Percentiles rank a stretch among this genome's conserved stretches.
Conservation (phyloP, 139 green algal genomes). For the Auxenochlorella protothecoides region DNA sequence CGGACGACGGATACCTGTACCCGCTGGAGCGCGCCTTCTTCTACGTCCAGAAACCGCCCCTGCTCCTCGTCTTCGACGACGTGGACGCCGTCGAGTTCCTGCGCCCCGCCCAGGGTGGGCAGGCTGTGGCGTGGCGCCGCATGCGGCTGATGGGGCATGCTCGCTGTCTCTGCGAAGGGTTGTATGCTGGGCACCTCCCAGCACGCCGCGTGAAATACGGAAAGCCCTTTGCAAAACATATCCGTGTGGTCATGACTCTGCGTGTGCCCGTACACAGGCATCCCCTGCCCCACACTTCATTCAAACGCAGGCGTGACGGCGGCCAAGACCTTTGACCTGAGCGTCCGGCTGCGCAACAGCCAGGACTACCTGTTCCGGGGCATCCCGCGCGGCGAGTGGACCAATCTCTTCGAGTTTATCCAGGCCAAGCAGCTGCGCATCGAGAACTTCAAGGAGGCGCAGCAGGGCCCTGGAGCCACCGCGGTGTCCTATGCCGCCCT, state of each 20-base stretch:
- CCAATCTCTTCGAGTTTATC: conserved; percentile 88
- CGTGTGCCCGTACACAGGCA: no score
- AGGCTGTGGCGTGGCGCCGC: conserved; percentile 9
- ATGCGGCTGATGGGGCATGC: no score
- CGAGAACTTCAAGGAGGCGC: conserved; percentile 70
- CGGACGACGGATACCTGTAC: conserved; percentile 84
- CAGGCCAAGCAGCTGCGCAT: conserved; percentile 69
- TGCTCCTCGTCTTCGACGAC: conserved; percentile 79
- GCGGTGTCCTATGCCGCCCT: conserved; percentile 40
- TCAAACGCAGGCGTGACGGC: conserved; percentile 20
- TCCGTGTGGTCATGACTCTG: no score
- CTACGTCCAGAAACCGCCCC: conserved; percentile 94
- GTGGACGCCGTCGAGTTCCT: conserved; percentile 87
- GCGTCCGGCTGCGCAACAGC: conserved; percentile 52
- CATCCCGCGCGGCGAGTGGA: conserved; percentile 83
- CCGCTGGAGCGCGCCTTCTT: conserved; percentile 94
- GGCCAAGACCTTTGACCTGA: conserved; percentile 88
- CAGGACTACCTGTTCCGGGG: conserved; percentile 69
- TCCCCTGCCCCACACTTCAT: no score
- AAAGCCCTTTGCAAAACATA: no score
- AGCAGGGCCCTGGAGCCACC: conserved; percentile 43
- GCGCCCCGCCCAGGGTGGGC: conserved; percentile 54
- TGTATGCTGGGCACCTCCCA: no score
- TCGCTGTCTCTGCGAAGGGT: no score
- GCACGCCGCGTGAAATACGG: no score